Base-by-base conservation (phyloP, 1,139 yeast genomes). In the Kazachstania sp. region DNA sequence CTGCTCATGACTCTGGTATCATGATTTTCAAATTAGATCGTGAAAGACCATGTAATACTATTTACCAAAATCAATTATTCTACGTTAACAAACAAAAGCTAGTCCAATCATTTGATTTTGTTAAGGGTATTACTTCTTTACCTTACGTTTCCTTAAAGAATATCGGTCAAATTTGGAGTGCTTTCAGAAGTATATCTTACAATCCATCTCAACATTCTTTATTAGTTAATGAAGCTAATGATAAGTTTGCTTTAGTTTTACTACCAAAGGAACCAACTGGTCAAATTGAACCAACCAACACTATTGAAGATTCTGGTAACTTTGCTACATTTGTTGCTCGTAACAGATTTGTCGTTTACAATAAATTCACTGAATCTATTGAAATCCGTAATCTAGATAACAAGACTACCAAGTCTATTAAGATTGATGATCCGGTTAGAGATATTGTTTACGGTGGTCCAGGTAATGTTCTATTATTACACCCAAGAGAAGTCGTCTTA, bases 1-100 rank as follows among this genome's bases (percentile, higher is more conserved):
- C 97, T 37, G 94, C 96, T 61, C 97, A 92, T 68, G 98, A 94
- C 68, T 77, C 88, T 13, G 99, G 99, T 64, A 95, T 90, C 30
- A 90, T 92, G 95, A 95, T 94, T 47, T 94, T 94, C 77, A 94
- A 94, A 70, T 76, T 94, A 53, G 97, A 88, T 66, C 83, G 98
- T 64, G 99, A 94, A 73, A 81, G 98, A 66, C 98, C 98, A 20
- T 96, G 97, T 19, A 78, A 78, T 59, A 72, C 88, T 3, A 66
- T 83, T 38, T 79, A 79, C 70, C 94, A 85, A 64, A 78, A 79
- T 61, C 77, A 75, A 54, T 69, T 94, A 57, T 79, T 76, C 56
- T 92, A 76, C 62, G 81, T 90, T 58, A 88, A 87, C 68, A 77
- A 79, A 52, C 95, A 88, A 62, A 87, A 85, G 65, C 95, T 85